Evolutionary conservation across 257 asterid genomes (phyloP), one percentile per base, ranked within the genome.

Genomic region (Solanum ossicruentum): DNA sequence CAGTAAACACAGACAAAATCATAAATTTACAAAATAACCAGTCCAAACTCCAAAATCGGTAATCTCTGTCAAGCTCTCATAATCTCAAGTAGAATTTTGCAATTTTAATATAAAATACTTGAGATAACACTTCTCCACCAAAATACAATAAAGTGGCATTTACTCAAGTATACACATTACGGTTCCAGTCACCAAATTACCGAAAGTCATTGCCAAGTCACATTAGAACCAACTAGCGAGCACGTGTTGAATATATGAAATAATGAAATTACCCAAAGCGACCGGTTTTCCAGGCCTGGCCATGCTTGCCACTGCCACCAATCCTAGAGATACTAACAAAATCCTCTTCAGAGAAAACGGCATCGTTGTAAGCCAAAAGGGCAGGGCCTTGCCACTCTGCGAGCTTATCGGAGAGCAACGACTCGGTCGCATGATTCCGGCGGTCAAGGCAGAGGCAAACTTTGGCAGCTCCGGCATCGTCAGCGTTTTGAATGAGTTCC

Each of bases 301-400:
- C 91, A 54, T 91, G 98, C 82, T 96, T 96, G 52, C 94, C 73
- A 88, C 99, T 96, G 85, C 98, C 99, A 32, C 99, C 99, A 84
- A 96, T 93, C 85, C 97, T 90, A 6, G 99, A 96, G 89, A 96
- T 96, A 88, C 99, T 96, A 63, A 87, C 89, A 87, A 96, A 96
- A 92, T 96, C 99, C 85, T 96, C 98, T 85, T 96, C 97, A 63
- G 94, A 91, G 89, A 96, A 96, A 69, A 92, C 93, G 13, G 98
- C 99, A 65, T 96, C 94, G 85, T 96, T 96, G 87, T 90, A 96
- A 18, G 95, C 98, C 90, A 96, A 84, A 26, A 96, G 91, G 3
- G 99, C 91, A 17, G 99, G 98, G 9, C 99, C 99, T 89, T 96
- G 99, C 96, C 98, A 96, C 92, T 90, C 94, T 2, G 94, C 93